Evolutionary conservation across 2,329 filamentous ascomycete species (phyloP).

Genomic region (Cercospora citrullina): DNA sequence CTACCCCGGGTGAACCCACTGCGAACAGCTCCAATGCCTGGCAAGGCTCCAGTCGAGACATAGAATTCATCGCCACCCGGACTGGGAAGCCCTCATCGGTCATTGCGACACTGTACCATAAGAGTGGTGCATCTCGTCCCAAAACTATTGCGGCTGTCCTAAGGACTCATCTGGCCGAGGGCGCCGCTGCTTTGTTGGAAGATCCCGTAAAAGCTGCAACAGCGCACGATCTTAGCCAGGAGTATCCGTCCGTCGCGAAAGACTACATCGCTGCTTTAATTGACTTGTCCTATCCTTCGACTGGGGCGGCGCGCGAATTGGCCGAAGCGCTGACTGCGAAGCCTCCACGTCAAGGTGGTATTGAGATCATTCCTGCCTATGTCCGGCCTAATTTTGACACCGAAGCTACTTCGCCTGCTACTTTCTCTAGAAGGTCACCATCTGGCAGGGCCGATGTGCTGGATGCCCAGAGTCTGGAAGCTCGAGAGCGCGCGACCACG

Average conservation of each 20-base stretch:
- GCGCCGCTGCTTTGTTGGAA: conserved; percentile 17
- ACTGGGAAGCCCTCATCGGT: conserved; percentile 49
- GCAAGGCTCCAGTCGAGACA: conserved; percentile 57
- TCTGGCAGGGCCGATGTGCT: neutral
- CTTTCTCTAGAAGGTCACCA: neutral
- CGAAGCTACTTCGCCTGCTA: neutral
- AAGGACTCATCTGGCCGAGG: conserved; percentile 35
- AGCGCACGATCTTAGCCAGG: conserved; percentile 54
- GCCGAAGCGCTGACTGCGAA: conserved; percentile 54
- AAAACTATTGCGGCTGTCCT: conserved; percentile 58
- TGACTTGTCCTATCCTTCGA: conserved; percentile 58
- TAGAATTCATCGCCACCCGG: conserved; percentile 61
- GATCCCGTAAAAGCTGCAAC: conserved; percentile 38
- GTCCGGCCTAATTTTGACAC: conserved; percentile 37
- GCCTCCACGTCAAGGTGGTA: conserved; percentile 42
- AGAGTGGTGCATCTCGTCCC: conserved; percentile 56
- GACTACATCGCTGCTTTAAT: conserved; percentile 56
- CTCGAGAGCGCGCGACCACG: conserved; percentile 25
- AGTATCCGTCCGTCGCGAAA: conserved; percentile 56
- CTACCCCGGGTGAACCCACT: conserved; percentile 31
- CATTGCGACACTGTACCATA: conserved; percentile 60
- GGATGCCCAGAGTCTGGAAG: conserved; percentile 16
- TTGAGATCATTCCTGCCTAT: conserved; percentile 53
- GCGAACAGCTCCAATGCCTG: conserved; percentile 53
- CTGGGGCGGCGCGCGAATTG: conserved; percentile 59